Conservation (phyloP, 1,284 basidiomycete species). For the Tilletia horrida region DNA sequence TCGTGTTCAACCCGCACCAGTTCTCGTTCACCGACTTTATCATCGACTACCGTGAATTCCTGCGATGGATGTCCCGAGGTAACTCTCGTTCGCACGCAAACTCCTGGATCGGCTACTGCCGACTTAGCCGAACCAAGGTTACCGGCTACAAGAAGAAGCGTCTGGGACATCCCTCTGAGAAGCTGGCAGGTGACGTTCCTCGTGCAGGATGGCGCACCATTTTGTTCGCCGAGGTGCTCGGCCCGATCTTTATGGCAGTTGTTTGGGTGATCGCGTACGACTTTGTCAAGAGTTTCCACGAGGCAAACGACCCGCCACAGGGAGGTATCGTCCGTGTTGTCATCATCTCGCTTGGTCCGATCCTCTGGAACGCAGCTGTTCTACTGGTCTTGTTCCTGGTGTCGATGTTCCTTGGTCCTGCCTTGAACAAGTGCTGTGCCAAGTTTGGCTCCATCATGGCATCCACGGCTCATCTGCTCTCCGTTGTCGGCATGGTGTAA, state of each 20-base stretch:
- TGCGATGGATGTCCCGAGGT: slow-evolving; percentile 55
- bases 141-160: slow-evolving; percentile 56
- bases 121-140: slow-evolving; percentile 53
- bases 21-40: slow-evolving; percentile 53
- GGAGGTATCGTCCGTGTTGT: slow-evolving; percentile 86
- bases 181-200: slow-evolving; percentile 52
- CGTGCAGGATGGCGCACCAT: slow-evolving; percentile 54
- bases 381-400: slow-evolving; percentile 81
- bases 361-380: slow-evolving; percentile 90
- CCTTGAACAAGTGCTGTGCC: slow-evolving; percentile 67
- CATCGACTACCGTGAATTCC: slow-evolving; percentile 55
- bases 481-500: slow-evolving; percentile 48
- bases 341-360: slow-evolving; percentile 86
- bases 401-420: slow-evolving; percentile 86
- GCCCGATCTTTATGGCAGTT: slow-evolving; percentile 49
- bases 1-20: slow-evolving; percentile 56
- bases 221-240: slow-evolving; percentile 49
- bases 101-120: slow-evolving; percentile 56
- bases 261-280: slow-evolving; percentile 54
- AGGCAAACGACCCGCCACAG: slow-evolving; percentile 47
- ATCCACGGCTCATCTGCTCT: slow-evolving; percentile 49
- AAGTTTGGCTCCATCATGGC: slow-evolving; percentile 55
- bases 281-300: slow-evolving; percentile 54
- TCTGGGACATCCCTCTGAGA: slow-evolving; percentile 55
- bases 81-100: slow-evolving; percentile 55